These are phyloP conservation scores for Aspergillus ibericus DNA, from an alignment of 2,329 filamentous ascomycete species.

Conservation along the genomic window DNA sequence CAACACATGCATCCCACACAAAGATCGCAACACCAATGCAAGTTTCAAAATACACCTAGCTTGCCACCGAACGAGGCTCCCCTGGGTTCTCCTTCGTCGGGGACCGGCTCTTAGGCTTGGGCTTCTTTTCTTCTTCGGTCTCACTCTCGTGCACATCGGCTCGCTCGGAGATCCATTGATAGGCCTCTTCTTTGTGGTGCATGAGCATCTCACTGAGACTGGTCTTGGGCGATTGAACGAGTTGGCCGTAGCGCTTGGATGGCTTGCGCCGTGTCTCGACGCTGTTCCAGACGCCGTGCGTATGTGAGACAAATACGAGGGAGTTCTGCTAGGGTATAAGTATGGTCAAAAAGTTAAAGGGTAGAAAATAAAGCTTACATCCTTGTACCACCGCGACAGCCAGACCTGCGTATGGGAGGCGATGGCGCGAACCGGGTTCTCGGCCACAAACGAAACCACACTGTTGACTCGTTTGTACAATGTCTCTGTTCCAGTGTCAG, in stretches of 20 bases:
- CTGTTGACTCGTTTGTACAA: conserved; percentile 69
- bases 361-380: conserved; percentile 42
- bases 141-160: conserved; percentile 28
- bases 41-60: conserved; percentile 4
- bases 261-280: conserved; percentile 57
- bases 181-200: conserved; percentile 53
- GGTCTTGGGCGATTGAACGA: conserved; percentile 48
- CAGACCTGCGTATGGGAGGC: conserved; percentile 71
- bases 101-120: conserved; percentile 17
- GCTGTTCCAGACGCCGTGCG: conserved; percentile 75
- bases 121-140: conserved; percentile 25
- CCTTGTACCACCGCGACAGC: conserved; percentile 78
- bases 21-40: background rate
- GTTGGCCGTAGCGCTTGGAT: conserved; percentile 58
- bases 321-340: conserved; percentile 55
- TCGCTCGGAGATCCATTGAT: conserved; percentile 46
- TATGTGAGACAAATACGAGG: conserved; percentile 71
- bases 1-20: background rate
- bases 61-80: conserved; percentile 4
- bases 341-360: background rate
- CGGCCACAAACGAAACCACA: conserved; percentile 78
- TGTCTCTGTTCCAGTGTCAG: conserved; percentile 40
- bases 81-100: conserved; percentile 13
- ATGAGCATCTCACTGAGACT: conserved; percentile 59
- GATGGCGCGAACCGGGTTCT: conserved; percentile 71